Evolutionary conservation across 75 land plant genomes (phyloP), one percentile per base, ranked within the genome.

Genomic region (Sequoia sempervirens): DNA sequence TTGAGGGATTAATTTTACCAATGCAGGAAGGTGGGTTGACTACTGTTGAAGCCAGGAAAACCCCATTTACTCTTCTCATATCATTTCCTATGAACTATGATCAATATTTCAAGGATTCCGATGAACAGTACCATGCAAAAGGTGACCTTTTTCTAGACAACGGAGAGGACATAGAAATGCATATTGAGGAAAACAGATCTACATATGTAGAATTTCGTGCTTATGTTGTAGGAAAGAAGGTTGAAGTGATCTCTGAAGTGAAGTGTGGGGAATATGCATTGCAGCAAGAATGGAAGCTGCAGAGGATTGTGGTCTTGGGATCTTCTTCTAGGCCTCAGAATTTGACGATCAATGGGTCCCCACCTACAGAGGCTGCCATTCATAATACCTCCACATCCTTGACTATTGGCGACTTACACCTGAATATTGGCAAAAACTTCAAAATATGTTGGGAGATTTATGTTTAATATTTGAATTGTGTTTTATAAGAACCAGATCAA

Each of bases 121-220:
- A 74, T 93, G 23, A 46, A 28, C 8, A 69, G 6, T 11, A 54
- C 38, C 15, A 88, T 88, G 40, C 94, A 23, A 82, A 46, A 14
- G 98, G 98, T 34, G 83, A 85, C 18, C 87, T 95, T 9, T 96
- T 88, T 78, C 70, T 95, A 28, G 97, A 96, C 74, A 87, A 93
- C 37, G 98, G 91, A 8, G 97, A 95, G 87, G 89, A 85, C 58
- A 83, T 90, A 6, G 92, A 90, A 84, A 96, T 96, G 98, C 86
- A 84, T 54, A 54, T 92, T 14, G 84, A 88, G 46, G 84, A 80
- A 36, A 92, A 96, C 17, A 78, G 84, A 23, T 90, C 94, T 47
- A 94, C 91, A 0, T 89, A 86, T 68, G 85, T 96, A 17, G 86
- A 83, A 56, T 94, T 94, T 53, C 74, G 84, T 38, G 96, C 89